Base-by-base conservation (phyloP, 1,139 yeast genomes). In the Magnusiomyces ingens region DNA sequence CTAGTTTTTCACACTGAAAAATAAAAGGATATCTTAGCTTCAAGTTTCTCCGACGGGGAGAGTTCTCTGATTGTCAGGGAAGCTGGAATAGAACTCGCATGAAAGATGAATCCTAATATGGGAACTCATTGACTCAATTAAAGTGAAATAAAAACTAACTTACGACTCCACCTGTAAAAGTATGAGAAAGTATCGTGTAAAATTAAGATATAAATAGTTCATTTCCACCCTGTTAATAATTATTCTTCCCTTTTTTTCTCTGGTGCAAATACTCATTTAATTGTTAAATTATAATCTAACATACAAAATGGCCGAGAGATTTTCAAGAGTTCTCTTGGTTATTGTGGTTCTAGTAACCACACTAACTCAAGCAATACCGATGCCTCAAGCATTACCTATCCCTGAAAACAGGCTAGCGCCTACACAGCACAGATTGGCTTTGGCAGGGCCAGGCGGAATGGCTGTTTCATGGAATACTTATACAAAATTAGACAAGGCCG, bases 401-500 rank as follows among this genome's bases (percentile, higher is more conserved):
- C 50, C 51, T 3, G 46, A 17, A 6, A 40, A 49, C 41, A 29
- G 18, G 15, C 12, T 12, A 22, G 54, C 52, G 1, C 56, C 60
- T 2, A 40, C 55, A 10, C 65, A 64, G 56, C 62, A 61, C 51
- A 62, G 67, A 26, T 49, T 64, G 6, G 66, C 67, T 5, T 64
- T 54, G 52, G 62, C 62, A 29, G 67, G 67, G 12, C 50, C 55
- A 3, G 53, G 55, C 15, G 66, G 62, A 15, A 62, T 63, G 64
- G 57, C 61, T 6, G 63, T 64, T 41, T 59, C 65, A 17, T 64
- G 67, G 67, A 64, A 62, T 56, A 61, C 70, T n/a, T 58, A 55
- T 32, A 52, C 52, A 17, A 44, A 57, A 51, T 43, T 59, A n/a
- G 19, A 49, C 8, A 38, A 45, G 17, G 66, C 70, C n/a, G 47